These are phyloP conservation scores for Kwoniella heveanensis DNA, from an alignment of 768 basidiomycete species.

Conservation along the genomic window DNA sequence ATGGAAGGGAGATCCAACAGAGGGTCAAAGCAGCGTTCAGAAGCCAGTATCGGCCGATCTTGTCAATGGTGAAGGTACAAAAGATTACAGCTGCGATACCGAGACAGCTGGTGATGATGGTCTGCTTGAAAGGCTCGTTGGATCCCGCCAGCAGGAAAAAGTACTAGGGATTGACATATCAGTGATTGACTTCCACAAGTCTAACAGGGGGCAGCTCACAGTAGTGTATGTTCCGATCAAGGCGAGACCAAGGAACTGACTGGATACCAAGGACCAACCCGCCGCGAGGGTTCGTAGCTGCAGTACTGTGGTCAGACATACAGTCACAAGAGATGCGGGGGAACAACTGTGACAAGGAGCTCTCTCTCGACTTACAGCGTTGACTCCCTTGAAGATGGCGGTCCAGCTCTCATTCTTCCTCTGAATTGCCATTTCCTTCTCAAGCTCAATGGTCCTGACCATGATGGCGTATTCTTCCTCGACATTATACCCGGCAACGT, in stretches of 20 bases:
- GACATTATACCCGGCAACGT: constrained; percentile 41
- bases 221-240: constrained; percentile 23
- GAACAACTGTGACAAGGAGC: too few species aligned
- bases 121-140: constrained; percentile 24
- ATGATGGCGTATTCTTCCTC: constrained; percentile 45
- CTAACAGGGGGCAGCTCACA: too few species aligned
- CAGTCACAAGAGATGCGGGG: too few species aligned
- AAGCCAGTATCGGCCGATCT: constrained; percentile 21
- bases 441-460: constrained; percentile 33
- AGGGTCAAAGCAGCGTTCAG: constrained; percentile 3
- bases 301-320: neutral
- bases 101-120: constrained; percentile 23
- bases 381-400: constrained; percentile 39
- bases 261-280: constrained; percentile 35
- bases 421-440: constrained; percentile 24
- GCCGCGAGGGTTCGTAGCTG: constrained; percentile 36
- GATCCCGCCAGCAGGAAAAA: constrained; percentile 34
- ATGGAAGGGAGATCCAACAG: neutral
- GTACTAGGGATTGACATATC: constrained; percentile 7
- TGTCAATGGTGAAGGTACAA: constrained; percentile 8
- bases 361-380: constrained; percentile 30
- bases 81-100: constrained; percentile 16
- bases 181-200: constrained; percentile 3
- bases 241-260: constrained; percentile 40
- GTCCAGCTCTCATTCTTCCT: constrained; percentile 28